Evolutionary conservation across 108 stramenopile genomes (phyloP).

Genomic region (Nitzschia sp.): DNA sequence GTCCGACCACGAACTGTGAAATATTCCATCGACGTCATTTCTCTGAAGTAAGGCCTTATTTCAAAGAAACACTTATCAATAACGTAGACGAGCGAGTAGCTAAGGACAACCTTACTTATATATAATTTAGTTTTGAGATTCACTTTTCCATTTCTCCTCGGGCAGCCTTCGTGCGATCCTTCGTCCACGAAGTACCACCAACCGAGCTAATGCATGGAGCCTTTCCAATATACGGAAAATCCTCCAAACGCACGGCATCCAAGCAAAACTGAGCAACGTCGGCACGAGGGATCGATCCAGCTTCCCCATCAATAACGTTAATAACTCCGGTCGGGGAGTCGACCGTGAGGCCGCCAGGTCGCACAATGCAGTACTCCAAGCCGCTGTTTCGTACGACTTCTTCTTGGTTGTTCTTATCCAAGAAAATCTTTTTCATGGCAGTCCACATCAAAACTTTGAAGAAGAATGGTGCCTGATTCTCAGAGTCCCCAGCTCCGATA

Average conservation of each 20-base stretch:
- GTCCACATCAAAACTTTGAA: constrained; percentile 97
- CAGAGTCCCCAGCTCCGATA: constrained; percentile 96
- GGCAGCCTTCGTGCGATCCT: constrained; percentile 87
- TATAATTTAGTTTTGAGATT: no score
- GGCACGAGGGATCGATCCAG: constrained; percentile 92
- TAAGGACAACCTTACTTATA: no score
- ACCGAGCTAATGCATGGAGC: constrained; percentile 94
- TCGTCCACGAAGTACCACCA: constrained; percentile 94
- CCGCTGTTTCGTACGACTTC: constrained; percentile 71
- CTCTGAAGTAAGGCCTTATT: constrained; percentile 24
- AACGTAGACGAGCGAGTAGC: no score
- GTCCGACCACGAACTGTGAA: constrained; percentile 81
- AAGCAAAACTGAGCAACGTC: constrained; percentile 97
- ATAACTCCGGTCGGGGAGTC: constrained; percentile 95
- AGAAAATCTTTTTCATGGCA: constrained; percentile 95
- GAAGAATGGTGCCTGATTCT: constrained; percentile 92
- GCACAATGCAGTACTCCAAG: constrained; percentile 94
- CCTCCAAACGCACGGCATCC: constrained; percentile 83
- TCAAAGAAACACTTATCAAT: no score
- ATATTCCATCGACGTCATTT: constrained; percentile 69
- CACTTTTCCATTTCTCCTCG: constrained; percentile 70
- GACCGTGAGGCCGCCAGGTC: constrained; percentile 96
- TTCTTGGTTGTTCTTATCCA: constrained; percentile 98
- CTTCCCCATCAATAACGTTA: constrained; percentile 97
- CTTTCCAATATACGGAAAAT: constrained; percentile 93